These are phyloP conservation scores for Isabelozyma pseudorhagii DNA, from an alignment of 805 yeast species.

Conservation along the genomic window DNA sequence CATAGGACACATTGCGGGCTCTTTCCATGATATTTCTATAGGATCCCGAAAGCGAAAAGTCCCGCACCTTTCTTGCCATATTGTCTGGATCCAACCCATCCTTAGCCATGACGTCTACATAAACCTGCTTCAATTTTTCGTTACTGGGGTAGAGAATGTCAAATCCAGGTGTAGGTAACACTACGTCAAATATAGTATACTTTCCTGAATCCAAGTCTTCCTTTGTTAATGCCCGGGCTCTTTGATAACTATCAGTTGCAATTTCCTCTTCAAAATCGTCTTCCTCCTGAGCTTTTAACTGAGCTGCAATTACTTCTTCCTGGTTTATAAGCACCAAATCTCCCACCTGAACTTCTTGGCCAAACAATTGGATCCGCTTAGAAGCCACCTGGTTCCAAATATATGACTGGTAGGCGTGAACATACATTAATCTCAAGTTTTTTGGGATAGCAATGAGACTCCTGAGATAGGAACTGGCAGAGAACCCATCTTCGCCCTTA, in stretches of 20 bases:
- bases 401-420: slow-evolving; percentile 95
- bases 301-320: slow-evolving; percentile 18
- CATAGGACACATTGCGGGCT: slow-evolving; percentile 63
- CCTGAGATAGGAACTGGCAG: slow-evolving; percentile 59
- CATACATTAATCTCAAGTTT: slow-evolving; percentile 90
- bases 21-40: slow-evolving; percentile 72
- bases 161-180: slow-evolving; percentile 95
- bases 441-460: slow-evolving; percentile 90
- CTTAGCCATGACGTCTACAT: slow-evolving; percentile 67
- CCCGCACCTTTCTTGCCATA: slow-evolving; percentile 82
- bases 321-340: slow-evolving; percentile 59
- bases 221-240: slow-evolving; percentile 73
- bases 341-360: slow-evolving; percentile 69
- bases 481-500: slow-evolving; percentile 43
- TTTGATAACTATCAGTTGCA: slow-evolving; percentile 51
- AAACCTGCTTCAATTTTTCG: slow-evolving; percentile 53
- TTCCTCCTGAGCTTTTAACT: slow-evolving; percentile 11
- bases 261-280: slow-evolving; percentile 66
- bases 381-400: slow-evolving; percentile 91
- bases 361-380: slow-evolving; percentile 67
- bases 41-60: slow-evolving; percentile 88
- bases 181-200: slow-evolving; percentile 75
- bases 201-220: slow-evolving; percentile 62
- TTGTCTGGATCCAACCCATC: slow-evolving; percentile 82
- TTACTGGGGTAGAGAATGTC: slow-evolving; percentile 85